Evolutionary conservation across 164 flowering plant genomes (phyloP), one percentile per base, ranked within the genome.

Genomic region (Akebia trifoliata): DNA sequence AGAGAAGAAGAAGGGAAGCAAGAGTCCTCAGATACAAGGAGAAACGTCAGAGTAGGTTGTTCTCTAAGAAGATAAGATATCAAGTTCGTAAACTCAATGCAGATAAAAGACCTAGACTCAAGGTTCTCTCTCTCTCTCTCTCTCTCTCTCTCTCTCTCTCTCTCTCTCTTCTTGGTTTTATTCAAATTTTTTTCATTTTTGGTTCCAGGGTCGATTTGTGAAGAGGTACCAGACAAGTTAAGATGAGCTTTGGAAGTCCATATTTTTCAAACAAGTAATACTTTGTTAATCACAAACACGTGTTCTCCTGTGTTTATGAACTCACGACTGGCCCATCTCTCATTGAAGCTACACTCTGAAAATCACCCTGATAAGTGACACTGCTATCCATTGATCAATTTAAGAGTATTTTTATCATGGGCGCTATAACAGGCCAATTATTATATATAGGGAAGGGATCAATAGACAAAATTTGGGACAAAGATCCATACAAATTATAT

Each of bases 61-160:
- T 86, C 76, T 81, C 87, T 24, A 83, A 83, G 75, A 81, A 76
- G 73, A 86, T 83, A 54, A 77, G 93, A 61, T 83, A 83, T 54
- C 79, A 86, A 76, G 94, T 86, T 31, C 72, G 94, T 14, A 86
- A 86, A 36, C 74, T 80, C 56, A 86, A 86, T 71, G 94, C 94
- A 15, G 94, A 86, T 48, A 80, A 83, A 43, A 69, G 90, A 53
- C 94, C 90, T 4, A 68, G 94, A 44, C 64, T 83, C 35, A 83
- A 83, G 82, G 93, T 77, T 28, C 9, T 32, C 11, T 25, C 29
- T 7, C 25, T 35, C 28, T 18, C 8, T 21, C 38, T 49, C 22
- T 45, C 17, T 47, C 10, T 57, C 22, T 40, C 7, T 55, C 35
- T 20, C 21, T 44, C 7, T 40, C 25, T 30, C 4, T 40, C 5